Percentiles rank a stretch among this genome's conserved stretches.
Evolutionary conservation across 352 stramenopile species (phyloP).

Genomic region (Globisporangium solare): DNA sequence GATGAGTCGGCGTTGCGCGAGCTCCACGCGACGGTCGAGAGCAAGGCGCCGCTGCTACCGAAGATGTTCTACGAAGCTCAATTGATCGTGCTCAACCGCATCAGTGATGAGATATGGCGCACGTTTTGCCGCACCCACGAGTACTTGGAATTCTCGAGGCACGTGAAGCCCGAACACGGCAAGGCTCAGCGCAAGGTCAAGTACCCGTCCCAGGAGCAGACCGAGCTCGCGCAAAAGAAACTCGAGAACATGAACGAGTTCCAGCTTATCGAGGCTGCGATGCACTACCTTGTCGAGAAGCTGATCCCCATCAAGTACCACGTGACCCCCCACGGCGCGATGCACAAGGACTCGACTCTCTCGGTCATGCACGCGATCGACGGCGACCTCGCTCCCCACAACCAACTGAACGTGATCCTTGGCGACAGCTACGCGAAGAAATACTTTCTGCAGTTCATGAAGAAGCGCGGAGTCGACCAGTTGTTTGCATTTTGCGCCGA

Average conservation of each 20-base stretch:
- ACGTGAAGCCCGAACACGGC: constrained; percentile 23
- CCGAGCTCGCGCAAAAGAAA: constrained; percentile 41
- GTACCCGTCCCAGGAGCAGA: constrained; percentile 29
- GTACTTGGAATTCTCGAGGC: constrained; percentile 60
- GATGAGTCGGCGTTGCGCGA: constrained; percentile 30
- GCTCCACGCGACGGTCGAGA: constrained; percentile 44
- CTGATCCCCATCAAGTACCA: constrained; percentile 50
- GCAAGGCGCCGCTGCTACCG: constrained; percentile 37
- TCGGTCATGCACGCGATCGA: constrained; percentile 17
- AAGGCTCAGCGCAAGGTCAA: not conserved
- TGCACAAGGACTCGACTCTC: constrained; percentile 4
- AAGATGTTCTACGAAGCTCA: constrained; percentile 76
- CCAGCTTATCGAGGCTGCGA: constrained; percentile 67
- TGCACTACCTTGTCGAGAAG: constrained; percentile 72
- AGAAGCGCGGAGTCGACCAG: constrained; percentile 54
- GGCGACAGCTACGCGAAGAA: constrained; percentile 60
- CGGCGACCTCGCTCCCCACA: constrained; percentile 38
- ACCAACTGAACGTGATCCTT: constrained; percentile 45
- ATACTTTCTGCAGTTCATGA: constrained; percentile 76
- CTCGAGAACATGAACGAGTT: constrained; percentile 57
- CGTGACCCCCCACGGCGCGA: not conserved
- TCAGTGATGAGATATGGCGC: constrained; percentile 69
- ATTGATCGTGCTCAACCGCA: constrained; percentile 42
- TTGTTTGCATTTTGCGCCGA: constrained; percentile 73
- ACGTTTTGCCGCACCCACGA: constrained; percentile 63